These are phyloP conservation scores for Datisca glomerata DNA, from an alignment of 306 rosid species.

Conservation along the genomic window DNA sequence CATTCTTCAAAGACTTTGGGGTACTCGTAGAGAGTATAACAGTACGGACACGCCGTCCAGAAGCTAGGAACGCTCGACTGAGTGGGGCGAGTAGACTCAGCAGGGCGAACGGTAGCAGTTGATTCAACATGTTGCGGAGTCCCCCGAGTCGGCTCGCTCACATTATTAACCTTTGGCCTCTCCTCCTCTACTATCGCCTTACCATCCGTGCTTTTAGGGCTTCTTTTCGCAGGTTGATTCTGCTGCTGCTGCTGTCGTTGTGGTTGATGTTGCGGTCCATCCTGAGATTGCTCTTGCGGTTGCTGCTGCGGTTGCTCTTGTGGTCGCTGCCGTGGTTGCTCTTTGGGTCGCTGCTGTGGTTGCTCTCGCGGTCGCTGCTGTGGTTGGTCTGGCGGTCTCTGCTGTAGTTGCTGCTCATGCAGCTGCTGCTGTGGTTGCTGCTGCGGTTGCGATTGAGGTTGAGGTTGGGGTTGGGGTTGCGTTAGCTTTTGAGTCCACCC, in stretches of 20 bases:
- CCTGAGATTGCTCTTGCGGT: constrained; percentile 9
- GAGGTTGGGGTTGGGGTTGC: constrained; percentile 9
- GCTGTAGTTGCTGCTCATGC: constrained; percentile 1
- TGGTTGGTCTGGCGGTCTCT: neutral
- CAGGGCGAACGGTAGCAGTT: constrained; percentile 1
- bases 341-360: no score
- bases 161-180: constrained; percentile 33
- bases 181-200: constrained; percentile 19
- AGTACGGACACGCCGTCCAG: constrained; percentile 98
- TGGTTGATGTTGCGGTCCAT: neutral
- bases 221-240: constrained; percentile 20
- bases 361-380: constrained; percentile 1
- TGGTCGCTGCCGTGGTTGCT: neutral
- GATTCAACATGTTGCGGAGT: constrained; percentile 11
- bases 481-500: constrained; percentile 11
- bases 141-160: constrained; percentile 15
- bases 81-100: constrained; percentile 8
- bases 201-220: constrained; percentile 22
- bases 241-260: constrained; percentile 6
- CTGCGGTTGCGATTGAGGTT: neutral
- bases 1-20: constrained; percentile 62
- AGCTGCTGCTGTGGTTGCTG: constrained; percentile 5
- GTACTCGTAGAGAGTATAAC: constrained; percentile 64
- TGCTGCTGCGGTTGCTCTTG: neutral
- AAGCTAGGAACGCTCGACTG: constrained; percentile 26